phyloP scores from a whole-genome alignment of 1,139 yeast genomes.

The Suhomyces panamericanus region DNA sequence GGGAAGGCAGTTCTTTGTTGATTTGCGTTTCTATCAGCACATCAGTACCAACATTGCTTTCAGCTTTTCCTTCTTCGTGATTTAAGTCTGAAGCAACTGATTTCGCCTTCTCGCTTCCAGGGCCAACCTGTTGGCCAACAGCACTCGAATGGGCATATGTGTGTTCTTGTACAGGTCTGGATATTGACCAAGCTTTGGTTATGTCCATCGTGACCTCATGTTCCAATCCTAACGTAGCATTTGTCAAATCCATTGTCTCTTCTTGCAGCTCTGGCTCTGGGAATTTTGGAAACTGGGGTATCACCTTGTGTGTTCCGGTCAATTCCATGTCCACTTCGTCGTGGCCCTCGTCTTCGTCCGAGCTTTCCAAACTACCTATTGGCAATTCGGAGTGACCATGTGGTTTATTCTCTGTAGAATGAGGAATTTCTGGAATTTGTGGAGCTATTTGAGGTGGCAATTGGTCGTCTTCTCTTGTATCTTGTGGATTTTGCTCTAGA shows the following conservation, averaged over 20 bases:
- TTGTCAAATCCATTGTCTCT: constrained; percentile 9
- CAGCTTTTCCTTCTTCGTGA: too few relatives aligned
- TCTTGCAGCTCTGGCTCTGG: constrained; percentile 4
- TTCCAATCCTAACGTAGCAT: constrained; percentile 1
- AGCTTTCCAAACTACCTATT: neutral
- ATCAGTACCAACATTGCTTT: too few relatives aligned
- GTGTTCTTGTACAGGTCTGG: constrained; percentile 2
- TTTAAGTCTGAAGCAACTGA: too few relatives aligned
- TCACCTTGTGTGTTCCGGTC: constrained; percentile 17
- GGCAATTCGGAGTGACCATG: neutral
- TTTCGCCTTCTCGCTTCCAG: too few relatives aligned
- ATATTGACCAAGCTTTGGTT: constrained; percentile 9
- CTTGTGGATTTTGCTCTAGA: too few relatives aligned
- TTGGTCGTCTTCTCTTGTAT: too few relatives aligned
- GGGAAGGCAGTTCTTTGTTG: too few relatives aligned
- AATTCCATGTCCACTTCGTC: constrained; percentile 27
- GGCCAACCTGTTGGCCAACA: neutral
- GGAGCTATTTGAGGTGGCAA: too few relatives aligned
- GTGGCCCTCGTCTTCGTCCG: constrained; percentile 11
- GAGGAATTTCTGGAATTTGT: too few relatives aligned
- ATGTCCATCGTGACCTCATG: constrained; percentile 18
- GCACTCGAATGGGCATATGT: neutral
- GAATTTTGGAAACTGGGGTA: neutral
- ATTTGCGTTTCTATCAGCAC: too few relatives aligned
- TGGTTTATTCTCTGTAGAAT: too few relatives aligned